These are phyloP conservation scores for Apium graveolens DNA, from an alignment of 129 eudicot species.

Conservation along the genomic window DNA sequence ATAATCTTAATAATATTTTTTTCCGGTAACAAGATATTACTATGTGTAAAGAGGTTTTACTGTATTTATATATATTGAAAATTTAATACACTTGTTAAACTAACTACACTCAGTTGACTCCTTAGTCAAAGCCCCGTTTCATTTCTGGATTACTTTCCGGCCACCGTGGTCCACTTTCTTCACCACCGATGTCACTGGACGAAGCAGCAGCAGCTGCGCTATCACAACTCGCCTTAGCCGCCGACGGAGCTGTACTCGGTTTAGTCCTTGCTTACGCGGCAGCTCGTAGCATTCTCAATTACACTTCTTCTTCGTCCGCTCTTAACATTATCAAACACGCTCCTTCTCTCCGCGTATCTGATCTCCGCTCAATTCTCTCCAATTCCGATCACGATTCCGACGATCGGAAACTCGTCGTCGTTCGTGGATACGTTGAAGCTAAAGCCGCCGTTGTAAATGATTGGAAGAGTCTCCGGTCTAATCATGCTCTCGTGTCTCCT, in stretches of 20 bases:
- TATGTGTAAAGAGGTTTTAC: too few species aligned
- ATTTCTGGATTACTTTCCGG: too few species aligned
- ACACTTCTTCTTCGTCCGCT: conserved; percentile 51
- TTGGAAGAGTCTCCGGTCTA: conserved; percentile 35
- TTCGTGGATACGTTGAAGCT: conserved; percentile 58
- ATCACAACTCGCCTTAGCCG: conserved; percentile 57
- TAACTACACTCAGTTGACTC: too few species aligned
- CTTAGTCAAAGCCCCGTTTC: too few species aligned
- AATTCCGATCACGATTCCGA: background rate
- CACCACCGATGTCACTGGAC: conserved; percentile 61
- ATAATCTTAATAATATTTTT: too few species aligned
- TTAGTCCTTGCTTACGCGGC: conserved; percentile 68
- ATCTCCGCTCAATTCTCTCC: conserved; percentile 62
- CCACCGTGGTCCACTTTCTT: too few species aligned
- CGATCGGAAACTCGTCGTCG: conserved; percentile 41
- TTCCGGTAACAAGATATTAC: too few species aligned
- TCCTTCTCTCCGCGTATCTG: conserved; percentile 60
- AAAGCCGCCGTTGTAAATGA: conserved; percentile 39
- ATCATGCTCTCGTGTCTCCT: conserved; percentile 34
- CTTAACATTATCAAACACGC: conserved; percentile 51
- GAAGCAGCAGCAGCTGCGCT: conserved; percentile 59
- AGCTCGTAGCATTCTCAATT: conserved; percentile 52
- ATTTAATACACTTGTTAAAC: too few species aligned
- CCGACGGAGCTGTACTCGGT: conserved; percentile 87
- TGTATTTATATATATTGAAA: too few species aligned